phyloP scores from a whole-genome alignment of 208 protist genomes.

The Acanthamoeba lenticulata region DNA sequence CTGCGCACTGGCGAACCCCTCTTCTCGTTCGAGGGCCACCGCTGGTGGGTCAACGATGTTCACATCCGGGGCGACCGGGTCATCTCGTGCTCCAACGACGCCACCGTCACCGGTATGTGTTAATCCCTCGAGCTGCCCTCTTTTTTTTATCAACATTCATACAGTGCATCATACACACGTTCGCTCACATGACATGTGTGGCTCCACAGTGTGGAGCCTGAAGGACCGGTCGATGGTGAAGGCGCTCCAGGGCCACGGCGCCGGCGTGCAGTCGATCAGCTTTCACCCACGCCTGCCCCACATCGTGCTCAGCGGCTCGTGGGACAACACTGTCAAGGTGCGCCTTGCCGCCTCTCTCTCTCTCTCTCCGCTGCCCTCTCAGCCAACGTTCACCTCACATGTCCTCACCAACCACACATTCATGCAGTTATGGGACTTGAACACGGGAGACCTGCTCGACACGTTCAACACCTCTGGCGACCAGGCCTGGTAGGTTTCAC shows the following conservation, averaged over 20 bases:
- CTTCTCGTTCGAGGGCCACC: constrained; percentile 17
- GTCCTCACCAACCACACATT: too few species aligned
- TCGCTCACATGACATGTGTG: not conserved
- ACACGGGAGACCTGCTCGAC: not conserved
- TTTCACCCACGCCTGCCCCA: not conserved
- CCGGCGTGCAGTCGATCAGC: constrained; percentile 23
- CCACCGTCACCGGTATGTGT: not conserved
- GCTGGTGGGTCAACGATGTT: constrained; percentile 16
- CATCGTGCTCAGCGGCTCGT: not conserved
- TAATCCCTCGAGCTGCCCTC: too few species aligned
- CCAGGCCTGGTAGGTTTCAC: not conserved
- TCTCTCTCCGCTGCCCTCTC: not conserved
- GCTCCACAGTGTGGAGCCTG: not conserved
- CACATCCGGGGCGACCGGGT: not conserved
- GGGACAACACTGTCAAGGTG: constrained; percentile 25
- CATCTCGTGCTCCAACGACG: constrained; percentile 28
- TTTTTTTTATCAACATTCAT: too few species aligned
- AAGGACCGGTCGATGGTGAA: not conserved
- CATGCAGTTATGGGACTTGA: constrained; percentile 13
- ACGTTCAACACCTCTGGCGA: not conserved
- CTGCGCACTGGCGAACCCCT: not conserved
- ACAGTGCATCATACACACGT: not conserved
- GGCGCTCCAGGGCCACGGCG: not conserved
- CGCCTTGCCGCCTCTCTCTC: not conserved
- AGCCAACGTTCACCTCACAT: not conserved